Base-by-base conservation (phyloP, 495 filamentous ascomycete species). In the Hypoxylon intermedium region DNA sequence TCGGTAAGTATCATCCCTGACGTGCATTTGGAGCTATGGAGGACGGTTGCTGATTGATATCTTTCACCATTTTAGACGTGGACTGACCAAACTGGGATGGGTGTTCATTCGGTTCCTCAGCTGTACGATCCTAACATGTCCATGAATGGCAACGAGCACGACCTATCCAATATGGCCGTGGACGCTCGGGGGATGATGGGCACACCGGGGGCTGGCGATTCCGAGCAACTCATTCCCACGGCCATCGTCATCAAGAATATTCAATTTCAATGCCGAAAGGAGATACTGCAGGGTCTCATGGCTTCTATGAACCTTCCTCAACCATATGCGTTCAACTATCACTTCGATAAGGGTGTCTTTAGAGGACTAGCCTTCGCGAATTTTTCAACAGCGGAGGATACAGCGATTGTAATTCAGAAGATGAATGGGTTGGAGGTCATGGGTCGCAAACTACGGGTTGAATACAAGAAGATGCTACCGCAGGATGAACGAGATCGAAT, bases 241-340 rank as follows among this genome's bases (percentile, higher is more conserved):
- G 94, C 94, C 28, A 98, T 98, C 60, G 94, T 98, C 44, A 98
- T 98, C 78, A 98, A 98, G 78, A 98, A 98, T 68, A 98, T 98
- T 43, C 94, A 95, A 2, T 98, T 98, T 71, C 94, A 94, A 38
- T 92, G 97, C 37, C 93, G 97, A 76, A 97, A 97, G 77, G 94
- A 98, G 73, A 89, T 93, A 73, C 82, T 98, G 36, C 89, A 96
- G 13, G 83, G 86, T 53, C 78, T 97, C 62, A 98, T 98, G 94
- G 93, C 90, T 11, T 88, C 95, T 18, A 81, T 97, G 77, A 86
- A 87, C 52, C 82, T 98, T 23, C 94, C 94, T 1, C 84, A 97
- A 33, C 94, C 94, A 0, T 98, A 98, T 70, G 94, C 94, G 3
- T 98, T 98, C 83, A 98, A 98, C 76, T 98, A 98, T 65, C 94